Conservation (phyloP, 2,329 filamentous ascomycete species). For the Colletotrichum tabaci region DNA sequence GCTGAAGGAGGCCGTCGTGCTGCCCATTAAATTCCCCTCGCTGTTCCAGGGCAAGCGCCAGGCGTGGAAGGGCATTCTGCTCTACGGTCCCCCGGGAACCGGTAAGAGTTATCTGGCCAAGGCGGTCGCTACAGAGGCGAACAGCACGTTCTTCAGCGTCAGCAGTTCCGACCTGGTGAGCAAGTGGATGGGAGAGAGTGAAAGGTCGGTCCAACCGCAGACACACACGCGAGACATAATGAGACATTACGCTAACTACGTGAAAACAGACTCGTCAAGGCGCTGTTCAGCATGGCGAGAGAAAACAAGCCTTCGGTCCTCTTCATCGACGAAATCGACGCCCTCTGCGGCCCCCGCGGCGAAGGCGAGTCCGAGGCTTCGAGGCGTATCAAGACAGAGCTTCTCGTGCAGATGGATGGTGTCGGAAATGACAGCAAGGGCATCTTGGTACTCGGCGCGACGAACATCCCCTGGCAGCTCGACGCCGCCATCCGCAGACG, state of each 20-base stretch:
- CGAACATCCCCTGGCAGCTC: conserved; percentile 98
- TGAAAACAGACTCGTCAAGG: conserved; percentile 84
- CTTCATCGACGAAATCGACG: conserved; percentile 98
- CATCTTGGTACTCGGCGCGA: conserved; percentile 94
- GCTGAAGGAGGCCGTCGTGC: conserved; percentile 95
- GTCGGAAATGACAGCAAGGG: conserved; percentile 96
- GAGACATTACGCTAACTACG: neutral
- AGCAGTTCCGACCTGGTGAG: conserved; percentile 97
- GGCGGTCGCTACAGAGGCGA: conserved; percentile 97
- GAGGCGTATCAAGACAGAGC: conserved; percentile 96
- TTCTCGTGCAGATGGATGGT: conserved; percentile 99
- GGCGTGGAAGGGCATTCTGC: conserved; percentile 97
- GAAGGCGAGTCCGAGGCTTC: conserved; percentile 99
- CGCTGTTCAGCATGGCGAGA: conserved; percentile 96
- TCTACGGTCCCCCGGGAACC: conserved; percentile 96
- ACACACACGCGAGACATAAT: neutral
- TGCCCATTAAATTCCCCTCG: conserved; percentile 98
- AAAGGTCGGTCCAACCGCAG: conserved; percentile 74
- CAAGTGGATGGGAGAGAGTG: conserved; percentile 99
- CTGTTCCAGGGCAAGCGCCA: conserved; percentile 96
- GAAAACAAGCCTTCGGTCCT: conserved; percentile 99
- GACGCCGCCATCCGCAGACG: conserved; percentile 95
- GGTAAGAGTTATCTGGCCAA: conserved; percentile 99
- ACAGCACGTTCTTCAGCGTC: conserved; percentile 99
- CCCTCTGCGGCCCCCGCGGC: conserved; percentile 90